Evolutionary conservation across 139 green algal species (phyloP).

Genomic region (Ulvella scutata): DNA sequence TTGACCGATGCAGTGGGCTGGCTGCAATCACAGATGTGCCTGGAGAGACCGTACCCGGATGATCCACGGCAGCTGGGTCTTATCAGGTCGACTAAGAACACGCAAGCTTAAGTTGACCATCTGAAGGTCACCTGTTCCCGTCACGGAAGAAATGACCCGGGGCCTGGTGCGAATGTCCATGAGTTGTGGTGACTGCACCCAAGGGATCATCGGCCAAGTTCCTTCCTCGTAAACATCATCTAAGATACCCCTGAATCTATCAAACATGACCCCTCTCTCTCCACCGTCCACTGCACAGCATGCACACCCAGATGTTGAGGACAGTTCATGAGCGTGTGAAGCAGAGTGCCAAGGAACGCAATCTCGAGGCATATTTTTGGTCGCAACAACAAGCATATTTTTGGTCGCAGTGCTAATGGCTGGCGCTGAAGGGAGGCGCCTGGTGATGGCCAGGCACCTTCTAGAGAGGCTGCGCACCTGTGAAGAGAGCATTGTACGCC

Average conservation of each 20-base stretch:
- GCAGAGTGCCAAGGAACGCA: not conserved
- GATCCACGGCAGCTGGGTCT: conserved; percentile 62
- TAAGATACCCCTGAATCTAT: conserved; percentile 81
- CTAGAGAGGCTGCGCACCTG: not conserved
- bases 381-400: no score
- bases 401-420: no score
- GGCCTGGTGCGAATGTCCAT: conserved; percentile 94
- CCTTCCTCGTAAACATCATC: conserved; percentile 67
- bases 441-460: no score
- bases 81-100: conserved; percentile 83
- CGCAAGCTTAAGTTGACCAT: conserved; percentile 98
- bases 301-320: not conserved
- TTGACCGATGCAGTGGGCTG: no score
- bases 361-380: no score
- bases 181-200: conserved; percentile 79
- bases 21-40: not conserved
- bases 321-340: not conserved
- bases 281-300: conserved; percentile 82
- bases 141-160: conserved; percentile 87
- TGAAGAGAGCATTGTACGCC: not conserved
- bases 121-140: conserved; percentile 94
- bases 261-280: conserved; percentile 93
- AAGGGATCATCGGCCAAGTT: conserved; percentile 82
- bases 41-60: conserved; percentile 42
- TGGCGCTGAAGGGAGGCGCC: no score